Evolutionary conservation across 2,329 filamentous ascomycete genomes (phyloP).

Genomic region (Chaetomium globosum): DNA sequence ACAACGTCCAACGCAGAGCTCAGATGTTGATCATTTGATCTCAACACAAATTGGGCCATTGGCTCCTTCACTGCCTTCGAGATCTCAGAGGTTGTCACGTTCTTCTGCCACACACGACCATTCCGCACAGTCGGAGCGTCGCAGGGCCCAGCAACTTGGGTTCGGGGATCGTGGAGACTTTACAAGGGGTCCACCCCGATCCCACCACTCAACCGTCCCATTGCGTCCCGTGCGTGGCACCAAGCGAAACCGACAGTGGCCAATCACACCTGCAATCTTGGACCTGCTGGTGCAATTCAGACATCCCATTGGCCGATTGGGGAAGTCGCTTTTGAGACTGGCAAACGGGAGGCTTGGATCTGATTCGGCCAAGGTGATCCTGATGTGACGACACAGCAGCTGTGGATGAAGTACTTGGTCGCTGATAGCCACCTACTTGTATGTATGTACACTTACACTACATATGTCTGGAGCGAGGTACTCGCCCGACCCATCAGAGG

Average conservation of each 20-base stretch:
- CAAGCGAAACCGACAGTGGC: neutral
- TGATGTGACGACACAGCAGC: neutral
- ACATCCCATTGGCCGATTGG: conserved; percentile 17
- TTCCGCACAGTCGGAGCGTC: neutral
- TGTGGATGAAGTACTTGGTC: neutral
- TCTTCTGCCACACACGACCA: conserved; percentile 6
- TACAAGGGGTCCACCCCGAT: neutral
- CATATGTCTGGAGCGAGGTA: no score
- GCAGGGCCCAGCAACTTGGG: conserved; percentile 18
- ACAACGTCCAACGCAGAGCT: neutral
- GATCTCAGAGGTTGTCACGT: neutral
- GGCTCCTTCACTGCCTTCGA: neutral
- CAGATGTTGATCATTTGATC: neutral
- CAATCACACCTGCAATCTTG: conserved; percentile 15
- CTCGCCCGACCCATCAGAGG: neutral
- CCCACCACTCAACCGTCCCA: neutral
- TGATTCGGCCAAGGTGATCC: neutral
- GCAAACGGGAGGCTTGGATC: neutral
- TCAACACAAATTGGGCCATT: neutral
- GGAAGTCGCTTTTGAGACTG: no score
- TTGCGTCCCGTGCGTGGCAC: neutral
- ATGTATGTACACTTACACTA: no score
- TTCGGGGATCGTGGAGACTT: conserved; percentile 12
- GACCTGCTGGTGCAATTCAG: conserved; percentile 4
- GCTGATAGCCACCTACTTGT: neutral